Base-by-base conservation (phyloP, 2,329 filamentous ascomycete species). In the Metarhizium sp. region DNA sequence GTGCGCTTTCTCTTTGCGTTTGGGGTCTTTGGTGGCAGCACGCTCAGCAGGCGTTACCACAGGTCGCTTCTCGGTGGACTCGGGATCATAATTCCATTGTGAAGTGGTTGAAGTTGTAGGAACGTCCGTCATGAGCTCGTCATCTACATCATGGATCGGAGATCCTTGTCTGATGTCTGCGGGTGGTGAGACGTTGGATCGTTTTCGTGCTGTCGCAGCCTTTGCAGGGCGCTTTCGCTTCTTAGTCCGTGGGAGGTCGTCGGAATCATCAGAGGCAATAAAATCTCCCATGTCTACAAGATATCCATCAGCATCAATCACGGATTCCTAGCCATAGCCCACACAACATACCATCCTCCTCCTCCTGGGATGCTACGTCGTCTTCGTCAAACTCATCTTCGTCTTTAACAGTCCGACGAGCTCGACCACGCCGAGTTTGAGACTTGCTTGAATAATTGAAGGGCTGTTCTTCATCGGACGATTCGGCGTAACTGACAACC, bases 201-300 rank as follows among this genome's bases (percentile, higher is more conserved):
- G 78, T 67, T 92, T 92, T 51, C 86, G 78, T 1, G 83, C 71
- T 0, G 73, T 66, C 16, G 73, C 66, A 14, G 76, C 58, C 64
- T 82, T 80, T 13, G 77, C 64, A 7, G 82, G 69, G n/a, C 87
- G 79, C 71, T 95, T 96, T 63, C 87, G 75, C 72, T 95, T 96
- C 66, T 83, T 87, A 0, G 86, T 75, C 29, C 78, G 67, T 63
- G 75, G 60, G 59, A 77, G 66, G 14, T 67, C 69, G 18, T 84
- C 87, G 0, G 90, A 92, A 46, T 95, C 90, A 63, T 96, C 92
- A 0, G 87, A 84, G 4, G 87, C 91, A 29, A 97, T 78, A 64
- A 97, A 97, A 67, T 96, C 88, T 58, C 86, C 90, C 74, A 95
- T 83, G 54, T 94, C 89, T 72, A 78, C 75, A 81, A 51, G 6